Conservation (phyloP, 2,329 filamentous ascomycete species). For the Trichoderma sp. region DNA sequence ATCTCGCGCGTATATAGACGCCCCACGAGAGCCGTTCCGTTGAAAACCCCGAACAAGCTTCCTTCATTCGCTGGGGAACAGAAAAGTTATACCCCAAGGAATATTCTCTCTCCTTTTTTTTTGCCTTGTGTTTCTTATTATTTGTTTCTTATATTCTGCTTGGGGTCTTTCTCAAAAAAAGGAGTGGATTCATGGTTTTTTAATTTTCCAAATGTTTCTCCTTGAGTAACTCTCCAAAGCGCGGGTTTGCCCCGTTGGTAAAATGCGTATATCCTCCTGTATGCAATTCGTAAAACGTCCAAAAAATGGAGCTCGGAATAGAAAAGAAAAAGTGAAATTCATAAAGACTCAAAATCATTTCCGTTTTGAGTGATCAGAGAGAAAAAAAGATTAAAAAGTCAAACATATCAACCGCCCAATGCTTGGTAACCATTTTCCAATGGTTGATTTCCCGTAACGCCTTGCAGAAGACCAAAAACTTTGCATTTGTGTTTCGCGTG, state of each 20-base stretch:
- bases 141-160: slow-evolving; percentile 13
- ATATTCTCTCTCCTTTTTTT: not conserved
- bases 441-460: slow-evolving; percentile 23
- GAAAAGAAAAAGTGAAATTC: not conserved
- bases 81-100: not conserved
- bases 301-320: not conserved
- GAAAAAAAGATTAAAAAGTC: slow-evolving; percentile 20
- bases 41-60: slow-evolving; percentile 19
- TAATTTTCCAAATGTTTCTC: not conserved
- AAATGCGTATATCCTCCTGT: slow-evolving; percentile 26
- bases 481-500: slow-evolving; percentile 18
- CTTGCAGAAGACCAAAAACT: slow-evolving; percentile 23
- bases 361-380: not conserved
- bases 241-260: not conserved
- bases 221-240: slow-evolving; percentile 8
- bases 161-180: slow-evolving; percentile 6
- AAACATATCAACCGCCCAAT: slow-evolving; percentile 24
- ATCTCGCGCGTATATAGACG: not conserved
- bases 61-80: not conserved
- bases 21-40: not conserved
- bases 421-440: slow-evolving; percentile 17
- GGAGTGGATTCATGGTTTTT: not conserved
- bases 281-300: slow-evolving; percentile 22
- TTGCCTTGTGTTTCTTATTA: not conserved
- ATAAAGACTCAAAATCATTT: slow-evolving; percentile 11